Evolutionary conservation across 495 filamentous ascomycete species (phyloP), one percentile per base, ranked within the genome.

Genomic region (Trypethelium eluteriae): DNA sequence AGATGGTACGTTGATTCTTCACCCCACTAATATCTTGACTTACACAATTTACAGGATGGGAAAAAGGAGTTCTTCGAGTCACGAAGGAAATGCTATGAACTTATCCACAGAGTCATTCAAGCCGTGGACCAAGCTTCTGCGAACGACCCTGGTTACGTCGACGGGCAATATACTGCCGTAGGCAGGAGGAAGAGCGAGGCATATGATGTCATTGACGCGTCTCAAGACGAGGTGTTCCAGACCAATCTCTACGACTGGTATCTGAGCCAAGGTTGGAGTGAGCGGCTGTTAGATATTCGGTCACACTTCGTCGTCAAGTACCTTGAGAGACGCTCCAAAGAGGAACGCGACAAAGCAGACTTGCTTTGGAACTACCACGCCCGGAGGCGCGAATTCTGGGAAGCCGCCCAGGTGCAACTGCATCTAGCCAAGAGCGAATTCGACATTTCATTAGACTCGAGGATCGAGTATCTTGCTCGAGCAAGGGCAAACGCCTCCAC

Each of bases 201-300:
- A 0, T 95, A 96, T 76, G 83, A 83, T 59, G 87, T 95, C 0
- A 88, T 98, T 72, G 88, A 94, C 72, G 85, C 81, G 59, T 96
- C 93, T 0, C 81, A 83, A 9, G 94, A 99, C 70, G 91, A 96
- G 70, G 86, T 96, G 1, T 99, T 98, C 78, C 85, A 98, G 75
- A 93, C 90, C 38, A 88, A 91, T 69, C 81, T 99, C 63, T 99
- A 97, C 74, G 94, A 97, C 67, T 99, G 95, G 95, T 97, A 98
- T 75, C 83, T 96, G 50, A 76, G 81, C 41, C 87, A 92, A 73
- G 87, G 88, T 44, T 91, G 89, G 85, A 87, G 80, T 36, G 91
- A 98, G 64, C 87, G 90, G 3, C 81, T 99, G 46, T 84, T 99
- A 9, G 85, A 87, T 59, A 89, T 92, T 46, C 80, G 91, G 63